phyloP scores from a whole-genome alignment of 2,329 filamentous ascomycete genomes.

The Atkinsonella hypoxylon region DNA sequence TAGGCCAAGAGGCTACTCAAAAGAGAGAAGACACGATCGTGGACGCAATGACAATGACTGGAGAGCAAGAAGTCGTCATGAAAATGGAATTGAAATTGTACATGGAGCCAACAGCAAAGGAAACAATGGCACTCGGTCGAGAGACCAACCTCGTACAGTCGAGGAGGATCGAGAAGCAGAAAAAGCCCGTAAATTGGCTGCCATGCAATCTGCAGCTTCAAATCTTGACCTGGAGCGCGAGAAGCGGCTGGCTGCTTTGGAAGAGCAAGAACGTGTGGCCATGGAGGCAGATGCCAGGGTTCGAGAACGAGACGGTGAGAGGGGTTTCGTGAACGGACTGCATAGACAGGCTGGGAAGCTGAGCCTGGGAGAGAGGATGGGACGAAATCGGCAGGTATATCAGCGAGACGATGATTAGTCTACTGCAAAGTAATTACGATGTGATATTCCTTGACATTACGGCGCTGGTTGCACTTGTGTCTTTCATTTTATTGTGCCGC shows the following conservation, averaged over 20 bases:
- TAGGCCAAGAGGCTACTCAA: not conserved
- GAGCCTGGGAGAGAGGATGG: conserved; percentile 39
- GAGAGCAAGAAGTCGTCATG: not conserved
- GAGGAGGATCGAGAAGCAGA: conserved; percentile 36
- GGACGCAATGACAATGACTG: not conserved
- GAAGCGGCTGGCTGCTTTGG: conserved; percentile 53
- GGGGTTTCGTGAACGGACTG: conserved; percentile 51
- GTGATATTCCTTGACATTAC: not conserved
- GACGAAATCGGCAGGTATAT: conserved; percentile 32
- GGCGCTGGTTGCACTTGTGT: not conserved
- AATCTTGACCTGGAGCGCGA: conserved; percentile 61
- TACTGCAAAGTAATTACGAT: not conserved
- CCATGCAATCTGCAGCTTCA: conserved; percentile 60
- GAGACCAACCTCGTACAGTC: not conserved
- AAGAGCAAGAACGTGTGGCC: conserved; percentile 50
- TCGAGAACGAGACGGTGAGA: conserved; percentile 50
- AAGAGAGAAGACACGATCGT: conserved; percentile 9
- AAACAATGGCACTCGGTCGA: conserved; percentile 3
- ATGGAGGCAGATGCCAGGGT: conserved; percentile 55
- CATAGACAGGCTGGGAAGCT: conserved; percentile 45
- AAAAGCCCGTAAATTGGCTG: conserved; percentile 54
- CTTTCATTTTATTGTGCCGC: not conserved
- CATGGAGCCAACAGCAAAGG: conserved; percentile 9
- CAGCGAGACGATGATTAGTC: conserved; percentile 32
- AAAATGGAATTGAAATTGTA: not conserved